Conservation (phyloP, 2,329 filamentous ascomycete species). For the Beauveria australis region DNA sequence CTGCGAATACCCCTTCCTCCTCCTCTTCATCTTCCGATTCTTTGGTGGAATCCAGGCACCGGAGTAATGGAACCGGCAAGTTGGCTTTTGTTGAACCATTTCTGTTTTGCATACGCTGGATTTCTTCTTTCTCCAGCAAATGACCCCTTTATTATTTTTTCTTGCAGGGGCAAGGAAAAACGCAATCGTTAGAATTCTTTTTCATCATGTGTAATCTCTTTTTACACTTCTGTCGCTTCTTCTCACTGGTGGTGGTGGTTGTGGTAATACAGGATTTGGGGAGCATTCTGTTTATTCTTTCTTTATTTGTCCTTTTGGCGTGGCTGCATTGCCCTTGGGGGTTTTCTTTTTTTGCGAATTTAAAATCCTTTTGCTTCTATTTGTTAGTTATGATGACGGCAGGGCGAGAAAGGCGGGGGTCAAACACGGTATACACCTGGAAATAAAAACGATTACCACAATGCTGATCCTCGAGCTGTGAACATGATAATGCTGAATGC, state of each 20-base stretch:
- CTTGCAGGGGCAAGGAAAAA: neutral
- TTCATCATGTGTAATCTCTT: neutral
- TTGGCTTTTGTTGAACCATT: slow-evolving; percentile 2
- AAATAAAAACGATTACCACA: neutral
- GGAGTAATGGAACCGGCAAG: neutral
- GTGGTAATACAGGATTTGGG: slow-evolving; percentile 7
- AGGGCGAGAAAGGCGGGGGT: neutral
- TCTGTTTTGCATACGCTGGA: neutral
- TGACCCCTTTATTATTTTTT: neutral
- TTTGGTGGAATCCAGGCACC: neutral
- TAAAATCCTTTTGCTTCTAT: slow-evolving; percentile 6
- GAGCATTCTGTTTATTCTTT: slow-evolving; percentile 2
- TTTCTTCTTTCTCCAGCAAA: neutral
- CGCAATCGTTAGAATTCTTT: neutral
- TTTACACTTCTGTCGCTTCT: neutral
- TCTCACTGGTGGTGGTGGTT: neutral
- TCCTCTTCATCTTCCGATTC: neutral
- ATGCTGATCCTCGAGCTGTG: too few relatives aligned
- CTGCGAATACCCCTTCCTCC: neutral
- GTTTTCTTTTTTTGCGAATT: too few relatives aligned
- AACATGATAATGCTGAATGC: too few relatives aligned
- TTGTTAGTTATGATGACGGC: slow-evolving; percentile 11
- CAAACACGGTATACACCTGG: too few relatives aligned
- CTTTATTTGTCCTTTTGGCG: neutral
- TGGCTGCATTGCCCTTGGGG: too few relatives aligned